Evolutionary conservation across 495 filamentous ascomycete genomes (phyloP).

Genomic region (Penicillium robsamsonii): DNA sequence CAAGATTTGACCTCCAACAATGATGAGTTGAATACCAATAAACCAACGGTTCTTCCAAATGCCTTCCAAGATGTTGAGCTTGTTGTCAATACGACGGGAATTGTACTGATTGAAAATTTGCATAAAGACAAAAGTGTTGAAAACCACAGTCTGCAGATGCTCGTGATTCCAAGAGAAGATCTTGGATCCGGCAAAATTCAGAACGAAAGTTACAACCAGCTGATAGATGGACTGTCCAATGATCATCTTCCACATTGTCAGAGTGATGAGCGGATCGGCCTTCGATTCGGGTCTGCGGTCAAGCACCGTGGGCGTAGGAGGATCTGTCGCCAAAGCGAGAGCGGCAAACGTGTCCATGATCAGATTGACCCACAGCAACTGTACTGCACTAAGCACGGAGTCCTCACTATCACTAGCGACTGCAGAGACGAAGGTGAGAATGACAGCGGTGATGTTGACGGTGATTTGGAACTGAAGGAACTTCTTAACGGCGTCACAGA

Average conservation of each 20-base stretch:
- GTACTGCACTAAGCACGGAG: slow-evolving; percentile 79
- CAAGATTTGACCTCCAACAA: slow-evolving; percentile 76
- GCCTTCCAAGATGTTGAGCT: slow-evolving; percentile 86
- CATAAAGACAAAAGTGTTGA: slow-evolving; percentile 95
- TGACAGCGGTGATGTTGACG: slow-evolving; percentile 84
- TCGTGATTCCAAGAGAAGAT: slow-evolving; percentile 58
- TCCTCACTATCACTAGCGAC: slow-evolving; percentile 62
- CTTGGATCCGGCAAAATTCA: slow-evolving; percentile 67
- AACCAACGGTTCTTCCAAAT: slow-evolving; percentile 79
- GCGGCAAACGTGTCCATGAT: slow-evolving; percentile 97
- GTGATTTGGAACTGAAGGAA: slow-evolving; percentile 93
- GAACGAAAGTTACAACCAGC: slow-evolving; percentile 70
- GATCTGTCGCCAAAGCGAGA: slow-evolving; percentile 87
- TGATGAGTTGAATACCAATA: slow-evolving; percentile 75
- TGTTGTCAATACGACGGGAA: slow-evolving; percentile 83
- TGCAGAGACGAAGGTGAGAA: slow-evolving; percentile 80
- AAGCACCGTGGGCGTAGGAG: slow-evolving; percentile 66
- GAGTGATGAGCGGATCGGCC: slow-evolving; percentile 70
- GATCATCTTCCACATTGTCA: slow-evolving; percentile 95
- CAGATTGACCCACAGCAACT: slow-evolving; percentile 88
- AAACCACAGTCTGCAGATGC: slow-evolving; percentile 65
- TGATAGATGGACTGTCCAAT: slow-evolving; percentile 82
- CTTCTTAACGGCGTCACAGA: slow-evolving; percentile 88
- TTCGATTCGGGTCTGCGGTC: slow-evolving; percentile 75
- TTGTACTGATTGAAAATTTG: slow-evolving; percentile 86